Evolutionary conservation across 257 asterid species (phyloP).

Genomic region (Nicotiana otophora): DNA sequence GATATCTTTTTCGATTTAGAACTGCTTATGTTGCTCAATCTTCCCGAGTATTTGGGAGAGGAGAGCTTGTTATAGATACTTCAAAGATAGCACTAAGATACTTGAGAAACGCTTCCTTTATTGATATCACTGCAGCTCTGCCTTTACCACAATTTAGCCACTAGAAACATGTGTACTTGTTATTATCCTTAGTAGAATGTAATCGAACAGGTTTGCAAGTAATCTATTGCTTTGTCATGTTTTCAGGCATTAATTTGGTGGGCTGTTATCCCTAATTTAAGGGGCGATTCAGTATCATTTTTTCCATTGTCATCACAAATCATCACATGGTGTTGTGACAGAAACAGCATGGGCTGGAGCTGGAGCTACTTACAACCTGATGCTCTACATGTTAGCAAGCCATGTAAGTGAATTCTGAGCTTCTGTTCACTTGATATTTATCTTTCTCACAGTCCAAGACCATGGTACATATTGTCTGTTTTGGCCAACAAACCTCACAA

Average conservation of each 20-base stretch:
- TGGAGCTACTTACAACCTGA: conserved; percentile 89
- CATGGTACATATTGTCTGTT: background rate
- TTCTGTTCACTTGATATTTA: background rate
- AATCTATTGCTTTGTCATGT: background rate
- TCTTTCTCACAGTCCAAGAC: background rate
- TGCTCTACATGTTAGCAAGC: conserved; percentile 94
- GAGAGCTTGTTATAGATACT: conserved; percentile 82
- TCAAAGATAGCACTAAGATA: conserved; percentile 59
- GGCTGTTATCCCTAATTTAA: conserved; percentile 57
- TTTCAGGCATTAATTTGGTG: conserved; percentile 60
- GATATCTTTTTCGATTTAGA: conserved; percentile 64
- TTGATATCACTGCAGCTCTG: conserved; percentile 59
- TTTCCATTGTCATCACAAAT: conserved; percentile 79
- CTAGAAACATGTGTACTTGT: background rate
- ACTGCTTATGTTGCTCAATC: conserved; percentile 91
- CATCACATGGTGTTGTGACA: conserved; percentile 78
- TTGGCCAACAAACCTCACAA: background rate
- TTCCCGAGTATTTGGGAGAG: conserved; percentile 92
- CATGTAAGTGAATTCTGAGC: conserved; percentile 49
- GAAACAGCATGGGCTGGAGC: conserved; percentile 98
- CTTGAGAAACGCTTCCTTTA: conserved; percentile 46
- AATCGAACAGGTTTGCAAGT: background rate
- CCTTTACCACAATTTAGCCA: conserved; percentile 86
- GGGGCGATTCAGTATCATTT: conserved; percentile 67
- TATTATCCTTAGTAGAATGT: background rate